Base-by-base conservation (phyloP, 495 filamentous ascomycete species). In the Pseudoneurospora amorphoporcata region DNA sequence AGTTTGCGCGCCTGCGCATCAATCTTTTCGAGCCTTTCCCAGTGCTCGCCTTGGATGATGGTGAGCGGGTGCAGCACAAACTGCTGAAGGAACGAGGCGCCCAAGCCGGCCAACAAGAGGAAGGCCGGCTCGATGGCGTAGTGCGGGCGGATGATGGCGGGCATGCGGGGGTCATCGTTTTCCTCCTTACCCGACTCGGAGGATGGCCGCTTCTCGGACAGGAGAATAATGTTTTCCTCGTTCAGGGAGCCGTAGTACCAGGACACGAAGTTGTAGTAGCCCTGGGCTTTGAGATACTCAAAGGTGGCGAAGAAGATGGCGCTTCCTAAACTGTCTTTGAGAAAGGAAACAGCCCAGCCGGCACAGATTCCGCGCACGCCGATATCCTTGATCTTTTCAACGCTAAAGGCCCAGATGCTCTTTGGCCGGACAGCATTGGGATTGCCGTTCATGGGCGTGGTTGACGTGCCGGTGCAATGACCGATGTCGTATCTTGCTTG, bases 231-330 rank as follows among this genome's bases (percentile, higher is more conserved):
- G 39, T 79, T 76, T 40, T 84, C 82, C 68, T 82, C 81, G 68
- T 81, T 81, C 35, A 88, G 74, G 40, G 85, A 85, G 10, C 92
- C 90, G 76, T 97, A 97, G 75, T 91, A 93, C 82, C 87, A 88
- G 29, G 88, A 89, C 40, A 96, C 84, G 77, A 93, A 97, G 17
- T 82, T 85, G 80, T 95, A 95, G 82, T 94, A 97, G 10, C 85
- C 85, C 79, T 97, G 94, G 9, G 91, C 90, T 79, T 97, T 97
- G 75, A 96, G 82, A 69, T 89, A 94, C 81, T 97, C 94, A 75
- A 97, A 97, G 1, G 87, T 88, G 40, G 89, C 87, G 81, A 97
- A 97, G 83, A 97, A 97, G 17, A 92, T 80, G 9, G 90, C 94
- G 76, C 89, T 91, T 1, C 94, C 94, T 38, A 95, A 82, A 17